Evolutionary conservation across 2,329 filamentous ascomycete species (phyloP), one percentile per base, ranked within the genome.

Genomic region (Ophiocordyceps camponoti-rufipedis): DNA sequence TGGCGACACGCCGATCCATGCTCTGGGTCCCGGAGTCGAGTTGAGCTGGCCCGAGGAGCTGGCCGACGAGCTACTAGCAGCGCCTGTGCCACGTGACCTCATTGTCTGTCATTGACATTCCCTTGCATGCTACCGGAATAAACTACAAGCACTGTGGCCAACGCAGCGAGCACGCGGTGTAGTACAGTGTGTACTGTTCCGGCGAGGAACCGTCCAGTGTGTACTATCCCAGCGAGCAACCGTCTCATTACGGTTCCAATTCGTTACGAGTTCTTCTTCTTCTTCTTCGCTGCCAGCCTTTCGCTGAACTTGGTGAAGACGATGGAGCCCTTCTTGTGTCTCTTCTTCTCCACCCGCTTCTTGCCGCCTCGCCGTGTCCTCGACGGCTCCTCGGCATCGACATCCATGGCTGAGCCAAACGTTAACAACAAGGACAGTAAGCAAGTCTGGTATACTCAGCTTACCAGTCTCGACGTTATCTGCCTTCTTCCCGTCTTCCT

Each of bases 301-400:
- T 75, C 70, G 49, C 69, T 69, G 56, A 72, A 77, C 54, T 70
- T 76, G 45, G 68, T 67, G 50, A 80, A 81, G 19, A 77, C 73
- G 48, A 80, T 78, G 48, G 67, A 67, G 39, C 68, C 65, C 52
- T 70, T 74, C 59, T 71, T 75, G 51, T 62, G 65, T 53, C 64
- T 70, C 56, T 69, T 68, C 67, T 78, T 80, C 59, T 71, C 66
- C 45, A 77, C 64, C 53, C 70, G 69, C 57, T 68, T 71, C 62
- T 69, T 75, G 50, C 61, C 58, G 35, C 52, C 59, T 19, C 60
- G 58, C 12, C 60, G 58, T 13, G 62, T 55, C 49, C 60, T 65
- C 28, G 59, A 54, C 41, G 62, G 54, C 54, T 68, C 66, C 54
- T 68, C 67, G 45, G 59, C 54, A 52, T 80, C 76, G 44, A 80